Evolutionary conservation across 768 basidiomycete genomes (phyloP), one percentile per base, ranked within the genome.

Genomic region (Leccinum disarticulatum): DNA sequence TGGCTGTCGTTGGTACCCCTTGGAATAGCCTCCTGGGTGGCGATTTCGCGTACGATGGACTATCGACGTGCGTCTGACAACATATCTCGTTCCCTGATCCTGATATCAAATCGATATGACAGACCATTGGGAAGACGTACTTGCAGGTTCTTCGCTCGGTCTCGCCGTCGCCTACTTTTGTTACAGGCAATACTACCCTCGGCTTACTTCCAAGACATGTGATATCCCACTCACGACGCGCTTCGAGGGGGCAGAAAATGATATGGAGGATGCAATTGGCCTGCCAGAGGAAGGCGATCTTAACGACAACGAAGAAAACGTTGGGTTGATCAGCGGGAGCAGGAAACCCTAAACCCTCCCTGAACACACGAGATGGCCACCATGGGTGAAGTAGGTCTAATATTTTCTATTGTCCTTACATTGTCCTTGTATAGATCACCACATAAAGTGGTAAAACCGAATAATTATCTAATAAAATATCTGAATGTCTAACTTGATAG

Each of bases 51-150:
- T n/a, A 95, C 91, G 0, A 95, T 95, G 90, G 95, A 96, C 72
- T 89, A 90, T 65, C 83, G 94, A 62, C 93, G 90, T 91, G 68
- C 60, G 86, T 81, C 22, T 8, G n/a, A 43, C 30, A 7, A 17
- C 31, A 3, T 15, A 4, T 36, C 17, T 14, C 31, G n/a, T 13
- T 3, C 3, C n/a, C 10, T 62, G 2, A 54, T 22, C 49, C 58
- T 13, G 48, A 51, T 52, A 38, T 28, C 19, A 13, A 46, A 3
- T 59, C 49, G 27, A 43, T n/a, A 4, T 51, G 62, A 41, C 58
- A 92, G 90, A 96, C 71, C 95, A 96, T 69, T 95, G 92, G 90
- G 85, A 93, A 2, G 96, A 98, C 67, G 90, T 96, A 36, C 68
- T 93, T 6, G 81, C 87, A 1, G 95, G 96, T 3, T 83, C 87